A percentile compares a stretch with the other conserved stretches of the same genome.
These are phyloP conservation scores for Ceratorhiza oryzae-sativae DNA, from an alignment of 1,284 basidiomycete species.

Conservation along the genomic window DNA sequence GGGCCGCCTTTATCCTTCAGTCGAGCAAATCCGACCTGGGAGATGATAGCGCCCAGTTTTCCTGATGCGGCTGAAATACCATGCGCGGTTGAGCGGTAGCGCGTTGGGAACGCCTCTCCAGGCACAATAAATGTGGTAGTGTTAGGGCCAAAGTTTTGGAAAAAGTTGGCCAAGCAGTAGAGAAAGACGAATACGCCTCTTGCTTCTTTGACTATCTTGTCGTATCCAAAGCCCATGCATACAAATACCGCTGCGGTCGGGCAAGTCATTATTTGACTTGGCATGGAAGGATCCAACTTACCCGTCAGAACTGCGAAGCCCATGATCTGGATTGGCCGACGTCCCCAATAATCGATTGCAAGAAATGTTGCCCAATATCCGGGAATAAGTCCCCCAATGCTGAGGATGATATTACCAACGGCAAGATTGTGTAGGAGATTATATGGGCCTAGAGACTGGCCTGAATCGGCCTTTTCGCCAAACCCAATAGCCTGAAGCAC, in stretches of 20 bases:
- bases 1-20: constrained; percentile 70
- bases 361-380: constrained; percentile 77
- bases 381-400: constrained; percentile 66
- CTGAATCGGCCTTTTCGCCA: constrained; percentile 46
- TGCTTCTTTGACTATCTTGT: constrained; percentile 64
- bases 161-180: constrained; percentile 65
- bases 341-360: constrained; percentile 74
- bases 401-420: constrained; percentile 60
- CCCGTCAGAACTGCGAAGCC: constrained; percentile 75
- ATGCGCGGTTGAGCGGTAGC: constrained; percentile 83
- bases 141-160: constrained; percentile 71
- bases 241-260: constrained; percentile 49
- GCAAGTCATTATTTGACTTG: neutral
- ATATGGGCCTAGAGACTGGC: constrained; percentile 49
- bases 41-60: constrained; percentile 84
- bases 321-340: constrained; percentile 76
- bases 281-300: constrained; percentile 46
- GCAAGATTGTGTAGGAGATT: constrained; percentile 53
- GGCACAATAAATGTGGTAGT: constrained; percentile 80
- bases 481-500: constrained; percentile 62
- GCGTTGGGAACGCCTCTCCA: constrained; percentile 86
- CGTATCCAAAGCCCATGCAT: constrained; percentile 70
- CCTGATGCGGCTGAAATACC: constrained; percentile 83
- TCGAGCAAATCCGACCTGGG: constrained; percentile 79
- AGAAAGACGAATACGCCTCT: constrained; percentile 75